Evolutionary conservation across 176 grass and related monocot genomes (phyloP).

Genomic region (Leersia perrieri): DNA sequence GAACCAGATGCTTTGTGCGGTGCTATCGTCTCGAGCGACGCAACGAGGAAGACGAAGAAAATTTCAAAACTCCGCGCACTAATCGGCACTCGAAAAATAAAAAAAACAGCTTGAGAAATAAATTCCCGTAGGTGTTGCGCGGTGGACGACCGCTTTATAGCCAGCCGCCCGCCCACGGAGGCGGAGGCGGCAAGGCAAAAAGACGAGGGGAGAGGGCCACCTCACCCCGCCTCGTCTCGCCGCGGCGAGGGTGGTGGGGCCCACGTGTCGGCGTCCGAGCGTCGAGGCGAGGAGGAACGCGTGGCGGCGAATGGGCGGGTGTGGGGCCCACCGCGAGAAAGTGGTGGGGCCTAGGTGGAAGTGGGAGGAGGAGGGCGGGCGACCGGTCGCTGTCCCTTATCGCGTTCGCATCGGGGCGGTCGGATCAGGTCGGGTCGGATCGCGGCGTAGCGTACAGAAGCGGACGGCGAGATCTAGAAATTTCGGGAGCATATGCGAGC

Average conservation of each 20-base stretch:
- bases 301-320: background rate
- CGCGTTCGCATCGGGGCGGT: background rate
- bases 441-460: no score
- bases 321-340: background rate
- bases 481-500: slow-evolving; percentile 22
- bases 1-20: slow-evolving; percentile 10
- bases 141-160: slow-evolving; percentile 30
- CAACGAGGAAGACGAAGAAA: background rate
- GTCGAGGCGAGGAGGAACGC: background rate
- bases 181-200: slow-evolving; percentile 16
- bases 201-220: background rate
- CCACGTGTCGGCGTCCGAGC: background rate
- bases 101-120: background rate
- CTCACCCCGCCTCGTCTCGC: background rate
- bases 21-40: background rate
- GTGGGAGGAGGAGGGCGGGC: background rate
- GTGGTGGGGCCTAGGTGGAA: background rate
- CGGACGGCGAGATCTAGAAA: slow-evolving; percentile 12
- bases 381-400: slow-evolving; percentile 7
- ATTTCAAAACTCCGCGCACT: background rate
- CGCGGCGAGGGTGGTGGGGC: slow-evolving; percentile 19
- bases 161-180: slow-evolving; percentile 10
- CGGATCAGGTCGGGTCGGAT: no score
- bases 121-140: background rate
- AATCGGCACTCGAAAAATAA: background rate